Evolutionary conservation across 2,329 filamentous ascomycete species (phyloP), one percentile per base, ranked within the genome.

Genomic region (Epicoccum sorghinum): DNA sequence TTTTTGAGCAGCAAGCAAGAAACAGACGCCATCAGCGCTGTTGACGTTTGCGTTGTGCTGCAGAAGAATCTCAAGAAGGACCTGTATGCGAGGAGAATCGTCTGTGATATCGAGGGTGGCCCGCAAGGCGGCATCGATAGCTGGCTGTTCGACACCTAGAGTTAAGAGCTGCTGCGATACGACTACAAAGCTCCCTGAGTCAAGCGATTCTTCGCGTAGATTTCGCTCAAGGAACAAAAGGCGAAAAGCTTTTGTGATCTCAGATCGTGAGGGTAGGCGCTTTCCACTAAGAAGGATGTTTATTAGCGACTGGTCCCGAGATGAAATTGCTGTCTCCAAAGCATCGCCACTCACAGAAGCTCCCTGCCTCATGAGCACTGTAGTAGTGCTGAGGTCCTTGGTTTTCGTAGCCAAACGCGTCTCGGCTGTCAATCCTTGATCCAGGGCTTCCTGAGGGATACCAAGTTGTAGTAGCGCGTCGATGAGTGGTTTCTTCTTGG

Each of bases 291-390:
- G 73, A 22, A 88, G 75, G 41, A 78, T 73, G 42, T 70, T 73
- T 2, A 84, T 80, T 58, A 87, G 78, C 10, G 76, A 73, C 4
- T 76, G 66, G 43, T 84, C 79, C 6, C 80, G 83, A 38, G 77
- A 79, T 1, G 79, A 79, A 1, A 85, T 82, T 1, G 84, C 84
- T 44, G 79, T 73, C 47, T 80, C 79, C 6, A 88, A 68, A 1
- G 82, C 80, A 62, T 83, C 75, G 6, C 85, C 86, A 43, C 85
- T 80, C 52, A 83, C 76, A 58, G 68, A 68, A 54, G 68, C 71
- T 57, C 70, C 70, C 40, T 72, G 57, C 18, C 62, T 57, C 29
- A 73, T 55, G 4, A 75, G 64, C 40, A 74, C 52, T 36, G 62
- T 58, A 1, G 69, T 55, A 42, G 67, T 64, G 7, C 57, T 65